Conservation (phyloP, 2,329 filamentous ascomycete species). For the Colletotrichum sp. region DNA sequence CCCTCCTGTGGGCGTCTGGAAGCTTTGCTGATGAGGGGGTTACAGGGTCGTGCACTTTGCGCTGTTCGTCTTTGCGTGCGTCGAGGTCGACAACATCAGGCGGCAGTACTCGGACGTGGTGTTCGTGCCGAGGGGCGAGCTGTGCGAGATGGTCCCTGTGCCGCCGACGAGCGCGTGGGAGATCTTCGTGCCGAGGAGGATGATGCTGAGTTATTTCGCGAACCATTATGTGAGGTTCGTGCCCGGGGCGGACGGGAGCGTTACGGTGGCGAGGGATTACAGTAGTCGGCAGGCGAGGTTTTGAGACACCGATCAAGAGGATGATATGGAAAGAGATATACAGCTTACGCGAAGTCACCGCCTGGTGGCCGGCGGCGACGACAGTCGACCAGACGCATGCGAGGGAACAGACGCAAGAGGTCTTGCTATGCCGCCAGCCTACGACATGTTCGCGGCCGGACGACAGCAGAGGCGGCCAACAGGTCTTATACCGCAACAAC, state of each 20-base stretch:
- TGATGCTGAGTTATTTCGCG: conserved; percentile 17
- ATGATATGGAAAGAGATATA: not conserved
- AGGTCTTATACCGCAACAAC: too few relatives aligned
- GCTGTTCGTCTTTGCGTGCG: conserved; percentile 20
- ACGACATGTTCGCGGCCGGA: not conserved
- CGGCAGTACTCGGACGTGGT: conserved; percentile 17
- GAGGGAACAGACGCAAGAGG: not conserved
- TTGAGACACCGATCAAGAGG: not conserved
- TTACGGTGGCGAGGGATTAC: conserved; percentile 17
- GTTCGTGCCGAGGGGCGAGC: conserved; percentile 14
- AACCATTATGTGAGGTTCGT: conserved; percentile 22
- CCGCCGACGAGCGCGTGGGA: conserved; percentile 20
- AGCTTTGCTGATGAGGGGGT: not conserved
- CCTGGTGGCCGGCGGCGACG: too few relatives aligned
- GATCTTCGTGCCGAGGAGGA: conserved; percentile 5
- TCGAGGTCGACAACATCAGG: conserved; percentile 15
- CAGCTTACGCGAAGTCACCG: too few relatives aligned
- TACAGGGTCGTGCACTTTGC: conserved; percentile 15
- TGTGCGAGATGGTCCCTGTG: conserved; percentile 8
- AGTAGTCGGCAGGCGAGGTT: conserved; percentile 18
- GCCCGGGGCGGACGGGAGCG: conserved; percentile 17
- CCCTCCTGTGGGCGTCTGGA: too few relatives aligned
- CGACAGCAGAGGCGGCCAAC: too few relatives aligned
- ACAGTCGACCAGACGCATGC: not conserved
- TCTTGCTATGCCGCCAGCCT: not conserved